Evolutionary conservation across 2,329 filamentous ascomycete species (phyloP).

Genomic region (Zalaria sp.): DNA sequence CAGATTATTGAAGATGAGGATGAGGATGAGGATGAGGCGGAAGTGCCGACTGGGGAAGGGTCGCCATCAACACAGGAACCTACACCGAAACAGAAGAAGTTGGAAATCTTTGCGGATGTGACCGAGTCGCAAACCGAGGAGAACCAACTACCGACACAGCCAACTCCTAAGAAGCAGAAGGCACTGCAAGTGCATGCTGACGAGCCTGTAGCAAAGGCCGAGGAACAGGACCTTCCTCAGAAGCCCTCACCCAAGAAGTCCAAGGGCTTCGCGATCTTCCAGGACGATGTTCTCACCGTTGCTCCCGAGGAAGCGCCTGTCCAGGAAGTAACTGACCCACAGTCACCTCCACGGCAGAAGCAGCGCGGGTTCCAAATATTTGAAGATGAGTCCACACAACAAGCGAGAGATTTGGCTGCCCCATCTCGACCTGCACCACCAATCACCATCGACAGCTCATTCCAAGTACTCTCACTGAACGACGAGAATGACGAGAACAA

Average conservation of each 20-base stretch:
- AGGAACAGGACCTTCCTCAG: not conserved
- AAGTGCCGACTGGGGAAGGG: no score
- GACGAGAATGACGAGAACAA: constrained; percentile 34
- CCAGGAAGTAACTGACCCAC: constrained; percentile 1
- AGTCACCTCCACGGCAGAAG: constrained; percentile 9
- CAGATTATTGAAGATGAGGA: not conserved
- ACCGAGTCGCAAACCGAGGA: constrained; percentile 2
- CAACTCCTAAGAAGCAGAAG: constrained; percentile 4
- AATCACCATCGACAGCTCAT: constrained; percentile 11
- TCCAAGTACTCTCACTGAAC: constrained; percentile 18
- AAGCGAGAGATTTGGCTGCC: constrained; percentile 1
- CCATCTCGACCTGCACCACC: constrained; percentile 1
- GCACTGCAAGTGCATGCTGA: not conserved
- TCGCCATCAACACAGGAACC: not conserved
- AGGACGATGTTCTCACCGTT: constrained; percentile 1
- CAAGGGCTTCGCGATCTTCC: constrained; percentile 6
- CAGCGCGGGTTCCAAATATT: constrained; percentile 20
- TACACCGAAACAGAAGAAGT: constrained; percentile 9
- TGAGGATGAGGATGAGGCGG: no score
- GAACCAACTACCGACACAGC: not conserved
- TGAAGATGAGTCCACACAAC: constrained; percentile 12
- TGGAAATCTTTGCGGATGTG: not conserved
- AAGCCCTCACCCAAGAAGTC: not conserved
- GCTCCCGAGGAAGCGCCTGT: not conserved
- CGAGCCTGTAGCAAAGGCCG: not conserved